Conservation (phyloP, 495 filamentous ascomycete species). For the Tuber magnatum region DNA sequence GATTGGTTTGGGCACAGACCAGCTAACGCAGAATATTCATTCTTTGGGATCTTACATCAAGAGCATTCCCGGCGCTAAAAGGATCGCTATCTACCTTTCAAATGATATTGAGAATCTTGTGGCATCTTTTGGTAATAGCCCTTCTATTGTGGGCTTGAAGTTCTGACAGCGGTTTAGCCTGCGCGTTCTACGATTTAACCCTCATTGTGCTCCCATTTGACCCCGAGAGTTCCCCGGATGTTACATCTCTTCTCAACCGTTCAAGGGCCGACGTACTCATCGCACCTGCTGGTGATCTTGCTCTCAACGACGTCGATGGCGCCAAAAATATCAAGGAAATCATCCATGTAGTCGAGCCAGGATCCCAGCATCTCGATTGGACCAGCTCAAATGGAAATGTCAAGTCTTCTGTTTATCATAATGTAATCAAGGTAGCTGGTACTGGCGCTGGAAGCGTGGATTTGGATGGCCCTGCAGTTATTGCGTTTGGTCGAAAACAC, state of each 20-base stretch:
- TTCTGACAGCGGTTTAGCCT: slow-evolving; percentile 48
- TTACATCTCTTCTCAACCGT: slow-evolving; percentile 62
- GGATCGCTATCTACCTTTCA: slow-evolving; percentile 82
- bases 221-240: slow-evolving; percentile 49
- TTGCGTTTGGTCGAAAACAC: slow-evolving; percentile 32
- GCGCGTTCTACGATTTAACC: slow-evolving; percentile 73
- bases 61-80: slow-evolving; percentile 58
- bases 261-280: slow-evolving; percentile 72
- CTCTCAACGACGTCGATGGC: slow-evolving; percentile 64
- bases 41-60: slow-evolving; percentile 69
- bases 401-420: slow-evolving; percentile 34
- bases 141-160: not conserved
- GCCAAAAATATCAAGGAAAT: slow-evolving; percentile 65
- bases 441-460: slow-evolving; percentile 19
- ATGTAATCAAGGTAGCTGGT: slow-evolving; percentile 23
- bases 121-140: slow-evolving; percentile 57
- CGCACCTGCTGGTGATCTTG: slow-evolving; percentile 78
- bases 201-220: slow-evolving; percentile 80
- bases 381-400: slow-evolving; percentile 33
- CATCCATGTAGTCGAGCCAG: slow-evolving; percentile 88
- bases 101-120: slow-evolving; percentile 86
- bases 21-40: slow-evolving; percentile 77
- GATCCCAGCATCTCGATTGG: slow-evolving; percentile 85
- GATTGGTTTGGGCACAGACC: slow-evolving; percentile 43
- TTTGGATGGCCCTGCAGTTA: slow-evolving; percentile 29